Base-by-base conservation (phyloP, 495 filamentous ascomycete species). In the Podospora bellae-mahoneyi region DNA sequence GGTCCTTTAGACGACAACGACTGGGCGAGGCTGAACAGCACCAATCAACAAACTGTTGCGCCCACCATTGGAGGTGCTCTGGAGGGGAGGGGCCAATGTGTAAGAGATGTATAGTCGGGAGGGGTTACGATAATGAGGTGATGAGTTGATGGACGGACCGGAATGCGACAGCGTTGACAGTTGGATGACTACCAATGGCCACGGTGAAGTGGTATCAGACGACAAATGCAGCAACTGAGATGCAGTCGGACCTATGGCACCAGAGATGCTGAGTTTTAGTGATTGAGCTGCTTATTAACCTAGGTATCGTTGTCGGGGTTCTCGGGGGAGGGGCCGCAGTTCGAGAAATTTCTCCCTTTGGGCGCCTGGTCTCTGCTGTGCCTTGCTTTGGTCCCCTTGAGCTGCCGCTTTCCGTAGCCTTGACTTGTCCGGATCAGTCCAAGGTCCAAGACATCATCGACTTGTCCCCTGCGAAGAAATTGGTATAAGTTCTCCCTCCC, bases 361-460 rank as follows among this genome's bases (percentile, higher is more conserved):
- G 54, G 15, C 54, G 6, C 18, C 55, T 18, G 9, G 23, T 18
- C 55, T 58, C 2, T 58, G 55, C n/a, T 58, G n/a, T 58, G 55
- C 55, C 55, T 58, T 58, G 55, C 39, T 58, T 58, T 58, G 55
- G n/a, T 5, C 18, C 55, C n/a, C 55, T 20, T 58, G 13, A 6
- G 0, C n/a, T 58, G 55, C 55, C 55, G 23, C 55, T 20, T 58
- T 26, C 6, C n/a, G 55, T 26, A 19, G 18, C 55, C n/a, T 6
- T 58, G 55, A 6, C 23, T 19, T 58, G 23, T 58, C 23, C 55
- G 23, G 23, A 48, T 48, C 7, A 48, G 39, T 5, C 15, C 39
- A 26, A 19, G 15, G 55, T 58, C 55, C 23, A 58, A 58, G 55
- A 58, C 55, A 58, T 58, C 55, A 58, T 58, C 55, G 39, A 58